Conservation (phyloP, 2,329 filamentous ascomycete species). For the Geosmithia putterillii region DNA sequence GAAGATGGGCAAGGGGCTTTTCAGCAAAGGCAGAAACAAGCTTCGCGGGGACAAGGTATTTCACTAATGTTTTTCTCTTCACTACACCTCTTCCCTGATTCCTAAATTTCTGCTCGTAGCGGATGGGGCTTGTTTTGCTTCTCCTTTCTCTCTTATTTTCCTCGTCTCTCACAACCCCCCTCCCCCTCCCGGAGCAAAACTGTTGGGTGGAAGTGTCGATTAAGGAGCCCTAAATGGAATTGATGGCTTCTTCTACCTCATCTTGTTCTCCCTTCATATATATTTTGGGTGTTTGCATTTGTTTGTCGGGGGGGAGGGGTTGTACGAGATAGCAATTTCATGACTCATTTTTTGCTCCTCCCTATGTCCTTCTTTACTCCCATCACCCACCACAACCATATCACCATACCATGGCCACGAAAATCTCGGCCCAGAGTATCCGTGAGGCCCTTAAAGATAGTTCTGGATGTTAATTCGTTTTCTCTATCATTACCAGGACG, state of each 20-base stretch:
- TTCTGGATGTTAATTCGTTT: conserved; percentile 7
- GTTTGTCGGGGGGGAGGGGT: conserved; percentile 1
- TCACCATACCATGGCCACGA: neutral
- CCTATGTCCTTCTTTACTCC: neutral
- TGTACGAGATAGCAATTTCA: conserved; percentile 29
- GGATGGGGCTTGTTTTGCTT: neutral
- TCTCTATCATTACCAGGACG: conserved; percentile 22
- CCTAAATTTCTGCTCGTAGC: neutral
- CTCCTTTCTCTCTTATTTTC: neutral
- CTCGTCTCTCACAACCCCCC: neutral
- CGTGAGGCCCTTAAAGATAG: too few relatives aligned
- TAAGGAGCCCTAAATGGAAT: neutral
- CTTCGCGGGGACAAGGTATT: conserved; percentile 83
- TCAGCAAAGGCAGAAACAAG: conserved; percentile 83
- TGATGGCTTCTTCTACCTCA: neutral
- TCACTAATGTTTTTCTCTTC: conserved; percentile 40
- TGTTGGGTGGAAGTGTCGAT: neutral
- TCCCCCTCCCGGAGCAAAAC: neutral
- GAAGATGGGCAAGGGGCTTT: conserved; percentile 79
- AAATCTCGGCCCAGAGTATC: too few relatives aligned
- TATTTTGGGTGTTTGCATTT: neutral
- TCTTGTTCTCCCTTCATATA: neutral
- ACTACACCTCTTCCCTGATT: neutral
- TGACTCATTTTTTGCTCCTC: conserved; percentile 14
- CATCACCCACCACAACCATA: neutral